Conservation (phyloP, 2,329 filamentous ascomycete species). For the Didymella sp. region DNA sequence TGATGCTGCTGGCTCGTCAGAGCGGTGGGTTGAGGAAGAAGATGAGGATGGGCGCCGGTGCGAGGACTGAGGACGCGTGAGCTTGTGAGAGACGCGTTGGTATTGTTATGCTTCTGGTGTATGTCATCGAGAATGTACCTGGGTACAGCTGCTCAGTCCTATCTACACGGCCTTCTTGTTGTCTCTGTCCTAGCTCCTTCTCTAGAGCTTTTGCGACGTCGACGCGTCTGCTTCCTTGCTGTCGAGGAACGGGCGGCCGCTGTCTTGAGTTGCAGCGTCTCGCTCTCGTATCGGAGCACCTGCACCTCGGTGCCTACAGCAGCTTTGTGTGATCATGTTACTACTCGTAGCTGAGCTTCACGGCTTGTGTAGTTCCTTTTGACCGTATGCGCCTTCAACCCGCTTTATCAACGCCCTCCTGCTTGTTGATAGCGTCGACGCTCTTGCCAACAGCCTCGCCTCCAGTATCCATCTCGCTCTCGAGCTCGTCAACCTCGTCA, state of each 20-base stretch:
- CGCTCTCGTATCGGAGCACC: not conserved
- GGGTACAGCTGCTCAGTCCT: not conserved
- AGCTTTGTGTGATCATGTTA: not conserved
- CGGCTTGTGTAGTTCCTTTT: not conserved
- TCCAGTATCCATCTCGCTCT: conserved; percentile 42
- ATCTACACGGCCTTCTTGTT: not conserved
- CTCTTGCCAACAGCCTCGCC: not conserved
- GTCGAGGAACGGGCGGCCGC: not conserved
- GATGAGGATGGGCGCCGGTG: not conserved
- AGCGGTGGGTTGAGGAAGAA: conserved; percentile 5
- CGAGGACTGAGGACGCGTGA: not conserved
- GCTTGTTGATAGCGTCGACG: not conserved
- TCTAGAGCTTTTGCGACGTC: not conserved
- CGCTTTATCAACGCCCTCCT: conserved; percentile 4
- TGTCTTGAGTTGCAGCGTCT: not conserved
- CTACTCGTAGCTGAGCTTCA: not conserved
- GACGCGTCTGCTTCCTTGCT: not conserved
- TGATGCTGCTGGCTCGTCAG: not conserved
- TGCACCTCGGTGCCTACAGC: not conserved
- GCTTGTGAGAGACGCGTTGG: not conserved
- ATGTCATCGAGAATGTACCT: too few relatives aligned
- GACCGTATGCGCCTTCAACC: not conserved
- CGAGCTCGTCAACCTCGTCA: conserved; percentile 60
- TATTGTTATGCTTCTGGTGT: not conserved
- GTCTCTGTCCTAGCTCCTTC: not conserved